Base-by-base conservation (phyloP, 2,329 filamentous ascomycete species). In the Cladophialophora chaetospira region DNA sequence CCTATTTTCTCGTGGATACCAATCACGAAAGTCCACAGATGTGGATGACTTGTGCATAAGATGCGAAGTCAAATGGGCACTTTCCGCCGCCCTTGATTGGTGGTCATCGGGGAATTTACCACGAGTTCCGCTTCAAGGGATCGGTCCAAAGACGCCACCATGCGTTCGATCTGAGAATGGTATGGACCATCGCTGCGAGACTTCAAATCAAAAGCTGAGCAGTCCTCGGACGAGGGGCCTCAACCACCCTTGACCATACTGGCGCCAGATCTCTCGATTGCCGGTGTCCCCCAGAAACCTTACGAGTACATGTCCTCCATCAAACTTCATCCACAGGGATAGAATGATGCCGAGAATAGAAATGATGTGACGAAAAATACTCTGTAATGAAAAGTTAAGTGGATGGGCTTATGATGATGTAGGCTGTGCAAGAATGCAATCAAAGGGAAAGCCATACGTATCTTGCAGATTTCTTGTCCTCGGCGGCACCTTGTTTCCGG, bases 71-170 rank as follows among this genome's bases (percentile, higher is more conserved):
- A 23, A 42, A 51, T 31, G 48, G 35, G 25, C 23, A 38, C 36
- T 43, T 51, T 43, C 44, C 35, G 17, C 23, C 25, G 4, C 17
- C 10, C 10, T 33, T 42, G 28, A n/a, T 36, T 38, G 23, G 35
- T 2, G 17, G 25, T 31, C 26, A 53, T 47, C 33, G 33, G 29
- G 40, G 15, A 11, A 21, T 53, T 51, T 23, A 25, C 19, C 40
- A 23, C 49, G 31, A 29, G 42, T 44, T n/a, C 19, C 40, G 29
- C 19, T 25, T 35, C 21, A 47, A 47, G 23, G 31, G 23, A 29
- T 42, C 25, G 36, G 35, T 44, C 42, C 5, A 33, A 36, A 10
- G 19, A 44, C 19, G 49, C 55, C 33, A 48, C 55, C 19, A n/a
- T 29, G 33, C 35, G 15, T 15, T 15, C 35, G 21, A 43, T 19